Evolutionary conservation across 1,139 yeast genomes (phyloP), one percentile per base, ranked within the genome.

Genomic region (Nadsonia starkeyi-henricii): DNA sequence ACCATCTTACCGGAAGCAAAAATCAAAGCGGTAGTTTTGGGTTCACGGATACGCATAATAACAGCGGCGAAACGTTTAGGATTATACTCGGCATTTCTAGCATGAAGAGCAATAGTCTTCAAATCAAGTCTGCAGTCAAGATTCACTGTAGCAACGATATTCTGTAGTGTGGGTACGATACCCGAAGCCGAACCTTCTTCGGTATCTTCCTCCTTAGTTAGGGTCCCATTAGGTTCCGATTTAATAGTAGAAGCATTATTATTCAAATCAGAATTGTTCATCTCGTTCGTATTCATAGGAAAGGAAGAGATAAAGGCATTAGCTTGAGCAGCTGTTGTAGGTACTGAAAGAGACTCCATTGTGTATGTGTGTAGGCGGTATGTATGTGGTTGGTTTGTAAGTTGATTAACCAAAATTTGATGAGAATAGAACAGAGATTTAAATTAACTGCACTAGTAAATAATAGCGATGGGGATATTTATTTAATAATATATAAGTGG

Each of bases 1-100:
- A 91, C 99, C 99, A 91, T 91, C 66, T 91, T 91, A 62, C 99
- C 99, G 4, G 96, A 86, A 1, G 98, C 99, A 67, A 91, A 93
- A 58, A 91, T 93, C 62, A 91, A 75, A 0, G 98, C 98, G 1
- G 99, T 91, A 1, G 98, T 93, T 65, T 91, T 91, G 21, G 99
- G 99, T 65, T 91, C 98, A 68, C 99, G 79, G 58, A 91, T 91
- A 75, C 99, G 85, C 99, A 91, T 93, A 59, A 91, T 91, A 48
- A 91, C 99, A 50, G 99, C 99, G 17, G 99, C 99, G 71, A 91
- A 91, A 72, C 99, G 95, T 70, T 75, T 81, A 48, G 98, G 98
- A 61, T 91, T 91, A 67, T 91, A 91, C 67, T 91, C 99, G 28
- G 99, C 99, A 68, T 91, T 91, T 75, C 99, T 88, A 2, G 98